Conservation (phyloP, 441 rosid species). For the Kokia cookei region DNA sequence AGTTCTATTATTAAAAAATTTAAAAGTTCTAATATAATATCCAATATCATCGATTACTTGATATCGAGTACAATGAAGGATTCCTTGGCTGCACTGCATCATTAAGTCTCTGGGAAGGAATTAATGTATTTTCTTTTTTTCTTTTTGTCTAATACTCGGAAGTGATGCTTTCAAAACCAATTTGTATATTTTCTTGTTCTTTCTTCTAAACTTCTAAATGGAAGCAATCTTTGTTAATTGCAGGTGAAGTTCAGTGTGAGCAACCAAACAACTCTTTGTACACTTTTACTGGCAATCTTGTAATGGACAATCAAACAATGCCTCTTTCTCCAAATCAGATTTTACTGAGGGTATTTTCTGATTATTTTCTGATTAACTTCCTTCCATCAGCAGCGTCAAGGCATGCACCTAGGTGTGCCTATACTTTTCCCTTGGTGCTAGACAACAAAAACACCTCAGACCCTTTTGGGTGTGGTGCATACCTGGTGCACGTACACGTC, state of each 20-base stretch:
- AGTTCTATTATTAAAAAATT: not conserved
- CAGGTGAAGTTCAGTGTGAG: conserved; percentile 99
- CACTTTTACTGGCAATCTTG: conserved; percentile 96
- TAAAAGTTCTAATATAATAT: not conserved
- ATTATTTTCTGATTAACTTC: conserved; percentile 29
- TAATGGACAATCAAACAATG: conserved; percentile 74
- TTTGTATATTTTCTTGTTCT: not conserved
- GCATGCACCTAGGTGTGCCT: not conserved
- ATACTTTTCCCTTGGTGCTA: not conserved
- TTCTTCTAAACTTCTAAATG: conserved; percentile 1
- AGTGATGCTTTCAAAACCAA: not conserved
- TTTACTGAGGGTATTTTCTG: conserved; percentile 71
- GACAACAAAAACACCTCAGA: not conserved
- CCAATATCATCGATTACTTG: not conserved
- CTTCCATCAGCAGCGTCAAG: not conserved
- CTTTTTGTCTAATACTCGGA: not conserved
- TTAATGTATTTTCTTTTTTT: not conserved
- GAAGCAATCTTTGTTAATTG: conserved; percentile 24
- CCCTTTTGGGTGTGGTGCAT: not conserved
- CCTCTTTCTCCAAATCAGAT: conserved; percentile 96
- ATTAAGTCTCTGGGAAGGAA: not conserved
- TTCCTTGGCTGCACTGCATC: not conserved
- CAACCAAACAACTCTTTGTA: conserved; percentile 96
- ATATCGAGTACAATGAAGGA: not conserved
- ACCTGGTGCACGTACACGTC: not conserved